These are phyloP conservation scores for Hysterangium stoloniferum DNA, from an alignment of 768 basidiomycete genomes.

Conservation along the genomic window DNA sequence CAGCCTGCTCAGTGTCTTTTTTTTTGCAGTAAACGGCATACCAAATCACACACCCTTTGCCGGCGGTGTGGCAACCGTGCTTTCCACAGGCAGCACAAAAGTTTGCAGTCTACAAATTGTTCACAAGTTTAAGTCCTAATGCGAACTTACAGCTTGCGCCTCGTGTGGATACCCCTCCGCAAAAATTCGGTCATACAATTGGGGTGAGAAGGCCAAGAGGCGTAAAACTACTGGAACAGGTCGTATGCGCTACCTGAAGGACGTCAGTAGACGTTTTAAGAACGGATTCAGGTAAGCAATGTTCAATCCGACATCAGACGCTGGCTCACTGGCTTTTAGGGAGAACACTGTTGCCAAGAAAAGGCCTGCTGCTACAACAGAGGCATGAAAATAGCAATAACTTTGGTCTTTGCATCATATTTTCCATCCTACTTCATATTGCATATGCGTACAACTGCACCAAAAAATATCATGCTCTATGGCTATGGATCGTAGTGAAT, in stretches of 20 bases:
- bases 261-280: constrained; percentile 94
- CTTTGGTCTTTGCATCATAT: not conserved
- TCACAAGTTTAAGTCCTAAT: too few species aligned
- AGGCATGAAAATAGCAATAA: constrained; percentile 1
- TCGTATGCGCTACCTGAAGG: constrained; percentile 89
- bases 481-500: not conserved
- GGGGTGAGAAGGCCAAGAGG: constrained; percentile 99
- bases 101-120: too few species aligned
- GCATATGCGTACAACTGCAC: not conserved
- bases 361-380: constrained; percentile 53
- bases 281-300: constrained; percentile 82
- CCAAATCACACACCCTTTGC: constrained; percentile 96
- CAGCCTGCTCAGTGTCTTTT: not conserved
- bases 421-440: not conserved
- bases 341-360: constrained; percentile 91
- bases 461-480: constrained; percentile 8
- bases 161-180: constrained; percentile 96
- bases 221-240: constrained; percentile 99
- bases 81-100: constrained; percentile 99
- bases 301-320: not conserved
- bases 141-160: constrained; percentile 59
- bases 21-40: constrained; percentile 80
- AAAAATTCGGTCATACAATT: constrained; percentile 92
- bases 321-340: constrained; percentile 31
- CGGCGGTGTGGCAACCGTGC: constrained; percentile 92